Base-by-base conservation (phyloP, 2,329 filamentous ascomycete species). In the Microascus cirrosus region DNA sequence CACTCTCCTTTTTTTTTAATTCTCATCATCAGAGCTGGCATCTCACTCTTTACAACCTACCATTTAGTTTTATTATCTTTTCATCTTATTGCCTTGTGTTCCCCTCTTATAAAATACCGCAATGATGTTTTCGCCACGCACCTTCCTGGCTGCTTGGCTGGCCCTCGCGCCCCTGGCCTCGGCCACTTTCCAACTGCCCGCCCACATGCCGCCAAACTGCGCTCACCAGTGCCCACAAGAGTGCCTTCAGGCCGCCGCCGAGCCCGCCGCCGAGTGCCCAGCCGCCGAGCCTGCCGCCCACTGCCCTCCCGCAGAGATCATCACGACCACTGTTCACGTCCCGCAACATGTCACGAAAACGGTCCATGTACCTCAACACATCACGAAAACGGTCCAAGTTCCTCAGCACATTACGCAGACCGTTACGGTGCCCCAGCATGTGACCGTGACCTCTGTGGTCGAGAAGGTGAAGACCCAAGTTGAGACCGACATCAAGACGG, bases 401-500 rank as follows among this genome's bases (percentile, higher is more conserved):
- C 42, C 42, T 4, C 18, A 50, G 45, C 20, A 50, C 20, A 13
- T 50, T 20, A 24, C 22, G n/a, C 11, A 50, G 45, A 50, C 45
- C 8, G 56, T 58, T 24, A 25, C 35, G 24, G 56, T 57, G 6
- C 56, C 56, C 11, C 36, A 51, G 28, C 56, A 58, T 24, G 56
- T 58, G 22, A 58, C 56, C n/a, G 51, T 53, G 20, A 56, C 55
- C 3, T 56, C 55, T 5, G 55, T 56, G 24, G 25, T 51, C 24
- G 34, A 53, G 36, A 45, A 53, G 51, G 22, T 39, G 7, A 20
- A 56, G 55, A 56, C 42, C 1, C 42, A 34, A 2, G 45, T 34
- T 11, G 24, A 34, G 55, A 52, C 39, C 13, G 45, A 50, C 24
- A 25, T 52, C 11, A 13, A 57, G 35, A 52, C 54, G 2, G 25